phyloP scores from a whole-genome alignment of 257 asterid species.

The Apocynum venetum region DNA sequence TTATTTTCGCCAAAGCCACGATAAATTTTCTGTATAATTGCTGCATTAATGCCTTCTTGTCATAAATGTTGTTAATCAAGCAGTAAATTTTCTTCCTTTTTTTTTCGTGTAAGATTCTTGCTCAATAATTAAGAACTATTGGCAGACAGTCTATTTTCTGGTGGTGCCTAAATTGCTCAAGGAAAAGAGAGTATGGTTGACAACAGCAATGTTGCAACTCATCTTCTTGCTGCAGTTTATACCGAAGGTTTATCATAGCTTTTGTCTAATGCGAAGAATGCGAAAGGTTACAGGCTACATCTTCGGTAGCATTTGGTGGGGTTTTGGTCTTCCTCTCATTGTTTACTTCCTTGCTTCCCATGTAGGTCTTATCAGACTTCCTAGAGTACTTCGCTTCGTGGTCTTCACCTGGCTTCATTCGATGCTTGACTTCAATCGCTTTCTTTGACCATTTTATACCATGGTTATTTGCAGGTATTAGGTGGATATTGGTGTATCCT shows the following conservation, averaged over 20 bases:
- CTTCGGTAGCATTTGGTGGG: constrained; percentile 38
- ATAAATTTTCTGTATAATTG: neutral
- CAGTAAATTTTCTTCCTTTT: too few relatives aligned
- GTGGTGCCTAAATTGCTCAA: constrained; percentile 21
- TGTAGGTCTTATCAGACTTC: constrained; percentile 12
- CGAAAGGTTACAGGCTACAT: constrained; percentile 28
- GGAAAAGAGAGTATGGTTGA: constrained; percentile 14
- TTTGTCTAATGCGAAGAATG: constrained; percentile 21
- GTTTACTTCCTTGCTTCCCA: constrained; percentile 35
- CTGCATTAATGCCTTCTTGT: neutral
- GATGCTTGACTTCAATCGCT: neutral
- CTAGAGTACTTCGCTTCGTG: too few relatives aligned
- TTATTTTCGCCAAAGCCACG: too few relatives aligned
- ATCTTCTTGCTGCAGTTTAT: constrained; percentile 29
- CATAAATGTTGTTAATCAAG: too few relatives aligned
- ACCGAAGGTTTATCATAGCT: constrained; percentile 29
- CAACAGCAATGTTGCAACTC: constrained; percentile 24
- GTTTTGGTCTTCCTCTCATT: constrained; percentile 28
- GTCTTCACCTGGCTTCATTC: neutral
- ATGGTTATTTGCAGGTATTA: constrained; percentile 10
- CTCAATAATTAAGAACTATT: neutral
- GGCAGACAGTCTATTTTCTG: constrained; percentile 29
- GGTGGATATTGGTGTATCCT: constrained; percentile 32
- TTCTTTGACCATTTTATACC: neutral
- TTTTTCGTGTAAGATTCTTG: neutral